Percentiles rank a stretch among this genome's conserved stretches.
These are phyloP conservation scores for Santalum album DNA, from an alignment of 164 flowering plant species.

Conservation along the genomic window DNA sequence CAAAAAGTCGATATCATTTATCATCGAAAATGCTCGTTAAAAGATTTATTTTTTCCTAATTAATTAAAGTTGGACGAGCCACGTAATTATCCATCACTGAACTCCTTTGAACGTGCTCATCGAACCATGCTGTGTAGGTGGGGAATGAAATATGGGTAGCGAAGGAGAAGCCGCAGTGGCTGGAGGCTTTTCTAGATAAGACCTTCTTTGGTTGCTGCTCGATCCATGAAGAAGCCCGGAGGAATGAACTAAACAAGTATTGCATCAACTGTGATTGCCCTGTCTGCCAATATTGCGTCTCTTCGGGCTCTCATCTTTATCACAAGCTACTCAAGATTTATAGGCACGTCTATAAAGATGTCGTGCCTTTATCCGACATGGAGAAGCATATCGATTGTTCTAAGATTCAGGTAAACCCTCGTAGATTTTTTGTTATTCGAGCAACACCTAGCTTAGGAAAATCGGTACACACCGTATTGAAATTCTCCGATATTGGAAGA, in stretches of 20 bases:
- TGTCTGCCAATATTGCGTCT: conserved; percentile 25
- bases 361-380: conserved; percentile 26
- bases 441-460: no score
- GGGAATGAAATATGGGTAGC: not conserved
- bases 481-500: no score
- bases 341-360: conserved; percentile 40
- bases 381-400: conserved; percentile 25
- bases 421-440: no score
- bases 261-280: conserved; percentile 23
- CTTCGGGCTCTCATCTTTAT: conserved; percentile 13
- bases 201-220: conserved; percentile 24
- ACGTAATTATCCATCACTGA: no score
- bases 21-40: no score
- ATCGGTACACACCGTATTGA: no score
- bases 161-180: conserved; percentile 22
- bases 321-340: conserved; percentile 29
- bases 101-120: no score
- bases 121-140: no score
- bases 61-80: no score
- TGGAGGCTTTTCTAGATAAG: conserved; percentile 17
- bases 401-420: conserved; percentile 24
- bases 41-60: no score
- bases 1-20: no score
- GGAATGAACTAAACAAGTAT: conserved; percentile 23
- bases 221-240: conserved; percentile 14